Conservation (phyloP, 371 early-diverging fungal species). For the Mortierella sp. region DNA sequence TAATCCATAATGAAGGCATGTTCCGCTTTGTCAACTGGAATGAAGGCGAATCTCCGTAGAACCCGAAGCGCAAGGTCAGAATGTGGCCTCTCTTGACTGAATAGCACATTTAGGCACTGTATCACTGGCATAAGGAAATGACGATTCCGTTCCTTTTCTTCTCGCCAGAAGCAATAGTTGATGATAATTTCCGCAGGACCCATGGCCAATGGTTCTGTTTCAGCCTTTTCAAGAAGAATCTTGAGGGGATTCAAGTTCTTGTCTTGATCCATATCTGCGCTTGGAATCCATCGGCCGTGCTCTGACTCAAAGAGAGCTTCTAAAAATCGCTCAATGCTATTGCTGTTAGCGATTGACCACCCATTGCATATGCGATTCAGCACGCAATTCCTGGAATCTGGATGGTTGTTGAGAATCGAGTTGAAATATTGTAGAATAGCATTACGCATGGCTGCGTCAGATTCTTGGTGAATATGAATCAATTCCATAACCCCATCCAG, state of each 20-base stretch:
- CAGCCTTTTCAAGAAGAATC: constrained; percentile 8
- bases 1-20: background rate
- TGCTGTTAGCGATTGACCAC: background rate
- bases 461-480: background rate
- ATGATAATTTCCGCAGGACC: constrained; percentile 7
- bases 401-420: background rate
- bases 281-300: constrained; percentile 8
- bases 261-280: too few species aligned
- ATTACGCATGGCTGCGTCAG: background rate
- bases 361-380: background rate
- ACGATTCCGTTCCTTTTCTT: background rate
- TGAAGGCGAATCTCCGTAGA: background rate
- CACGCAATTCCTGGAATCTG: background rate
- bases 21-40: background rate
- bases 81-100: background rate
- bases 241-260: background rate
- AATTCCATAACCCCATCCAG: background rate
- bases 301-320: background rate
- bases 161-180: constrained; percentile 7
- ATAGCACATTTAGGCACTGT: background rate
- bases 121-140: background rate
- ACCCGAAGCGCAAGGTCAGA: constrained; percentile 1
- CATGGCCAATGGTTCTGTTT: background rate
- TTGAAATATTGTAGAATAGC: background rate
- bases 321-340: background rate